phyloP scores from a whole-genome alignment of 768 basidiomycete species.

The Lactarius tabidus region DNA sequence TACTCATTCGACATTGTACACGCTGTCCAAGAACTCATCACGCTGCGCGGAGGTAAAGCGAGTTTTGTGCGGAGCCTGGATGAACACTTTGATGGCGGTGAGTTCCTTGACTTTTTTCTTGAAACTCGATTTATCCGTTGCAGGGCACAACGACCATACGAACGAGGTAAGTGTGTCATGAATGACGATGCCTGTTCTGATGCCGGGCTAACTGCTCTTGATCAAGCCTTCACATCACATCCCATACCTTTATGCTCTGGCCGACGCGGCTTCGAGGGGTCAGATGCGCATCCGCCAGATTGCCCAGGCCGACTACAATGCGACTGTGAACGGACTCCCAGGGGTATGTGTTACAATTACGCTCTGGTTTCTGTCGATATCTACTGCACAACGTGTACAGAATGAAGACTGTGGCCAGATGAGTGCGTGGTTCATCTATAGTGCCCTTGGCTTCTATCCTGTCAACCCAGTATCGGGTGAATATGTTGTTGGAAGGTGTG shows the following conservation, averaged over 20 bases:
- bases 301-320: conserved; percentile 59
- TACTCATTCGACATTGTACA: conserved; percentile 80
- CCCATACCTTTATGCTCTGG: conserved; percentile 74
- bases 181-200: background rate
- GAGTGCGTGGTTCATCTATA: conserved; percentile 87
- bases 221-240: conserved; percentile 79
- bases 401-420: conserved; percentile 91
- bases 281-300: conserved; percentile 71
- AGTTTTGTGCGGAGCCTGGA: conserved; percentile 67
- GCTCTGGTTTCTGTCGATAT: background rate
- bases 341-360: conserved; percentile 46
- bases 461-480: conserved; percentile 75
- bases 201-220: background rate
- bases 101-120: conserved; percentile 18
- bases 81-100: conserved; percentile 47
- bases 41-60: conserved; percentile 58
- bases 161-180: conserved; percentile 55
- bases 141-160: conserved; percentile 75
- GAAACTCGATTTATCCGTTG: conserved; percentile 19
- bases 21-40: conserved; percentile 58
- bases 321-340: conserved; percentile 63
- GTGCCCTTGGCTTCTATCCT: conserved; percentile 79
- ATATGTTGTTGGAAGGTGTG: conserved; percentile 73
- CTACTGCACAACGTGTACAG: conserved; percentile 33
- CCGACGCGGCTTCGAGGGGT: conserved; percentile 64